Evolutionary conservation across 176 grass and related monocot genomes (phyloP), one percentile per base, ranked within the genome.

Genomic region (Carex parvula): DNA sequence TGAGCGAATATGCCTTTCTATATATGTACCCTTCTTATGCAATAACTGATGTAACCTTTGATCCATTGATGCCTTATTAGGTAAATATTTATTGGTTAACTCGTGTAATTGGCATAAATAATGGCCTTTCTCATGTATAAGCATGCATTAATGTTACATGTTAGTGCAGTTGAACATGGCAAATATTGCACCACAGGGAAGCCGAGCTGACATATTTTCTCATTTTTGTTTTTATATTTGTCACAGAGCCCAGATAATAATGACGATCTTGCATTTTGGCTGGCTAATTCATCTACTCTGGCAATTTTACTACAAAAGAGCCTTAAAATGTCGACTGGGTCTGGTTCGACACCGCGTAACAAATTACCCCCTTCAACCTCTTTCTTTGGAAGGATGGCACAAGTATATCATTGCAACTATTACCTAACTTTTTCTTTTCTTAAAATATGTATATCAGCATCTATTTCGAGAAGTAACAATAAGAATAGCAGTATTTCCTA

Each of bases 221-320:
- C 26, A 53, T 35, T 74, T 89, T 53, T 12, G 52, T 60, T 70
- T 54, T 18, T 29, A 80, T 87, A 15, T 79, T 71, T 87, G 79
- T 90, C 64, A 64, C 92, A 97, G 95, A 91, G 88, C 85, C 89
- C 91, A 59, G 92, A 98, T 66, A 90, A 79, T 63, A 98, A 91
- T 61, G 64, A 88, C 35, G 84, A 93, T 78, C 88, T 98, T 58
- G 91, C 92, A 41, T 98, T 91, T 83, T 98, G 96, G 96, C 50
- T 98, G 58, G 87, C 91, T 84, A 98, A 95, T 84, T 84, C 91
- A 67, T 91, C 96, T 75, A 91, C 91, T 88, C 88, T 98, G 58
- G 63, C 92, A 60, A 87, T 88, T 62, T 88, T 98, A 64, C 85
- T 98, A 74, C 93, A 98, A 86, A 98, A 93, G 91, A 93, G 91